phyloP scores from a whole-genome alignment of 306 rosid species.

The Vicia faba region DNA sequence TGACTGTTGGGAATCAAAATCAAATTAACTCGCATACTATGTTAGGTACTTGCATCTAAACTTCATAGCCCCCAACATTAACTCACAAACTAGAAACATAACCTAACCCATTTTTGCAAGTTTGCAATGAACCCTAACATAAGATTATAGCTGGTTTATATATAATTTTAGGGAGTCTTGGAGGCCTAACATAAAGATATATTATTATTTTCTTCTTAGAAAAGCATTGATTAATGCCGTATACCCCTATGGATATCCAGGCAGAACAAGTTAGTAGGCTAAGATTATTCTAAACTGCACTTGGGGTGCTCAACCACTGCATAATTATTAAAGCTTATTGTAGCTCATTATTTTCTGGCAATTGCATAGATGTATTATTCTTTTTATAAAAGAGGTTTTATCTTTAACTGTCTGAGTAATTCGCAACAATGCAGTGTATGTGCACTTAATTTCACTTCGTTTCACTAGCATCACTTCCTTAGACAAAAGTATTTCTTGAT shows the following conservation, averaged over 20 bases:
- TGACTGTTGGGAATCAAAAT: background rate
- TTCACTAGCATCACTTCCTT: constrained; percentile 12
- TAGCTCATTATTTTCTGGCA: background rate
- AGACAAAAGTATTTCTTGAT: background rate
- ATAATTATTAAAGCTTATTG: background rate
- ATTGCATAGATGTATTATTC: background rate
- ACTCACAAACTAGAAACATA: background rate
- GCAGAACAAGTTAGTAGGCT: background rate
- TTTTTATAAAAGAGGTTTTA: background rate
- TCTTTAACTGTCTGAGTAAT: background rate
- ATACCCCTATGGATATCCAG: background rate
- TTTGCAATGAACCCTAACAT: background rate
- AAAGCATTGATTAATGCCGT: background rate
- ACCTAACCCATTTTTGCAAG: background rate
- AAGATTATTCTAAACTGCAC: background rate
- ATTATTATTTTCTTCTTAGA: background rate
- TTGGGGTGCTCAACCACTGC: background rate
- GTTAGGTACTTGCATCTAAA: background rate
- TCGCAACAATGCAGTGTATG: background rate
- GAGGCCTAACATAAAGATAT: background rate
- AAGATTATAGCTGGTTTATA: background rate
- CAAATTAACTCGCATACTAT: background rate
- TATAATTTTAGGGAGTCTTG: background rate
- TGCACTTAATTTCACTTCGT: constrained; percentile 5
- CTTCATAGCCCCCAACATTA: background rate